Percentiles rank a stretch among this genome's conserved stretches.
Conservation (phyloP, 495 filamentous ascomycete species). For the Tetracladium marchalianum region DNA sequence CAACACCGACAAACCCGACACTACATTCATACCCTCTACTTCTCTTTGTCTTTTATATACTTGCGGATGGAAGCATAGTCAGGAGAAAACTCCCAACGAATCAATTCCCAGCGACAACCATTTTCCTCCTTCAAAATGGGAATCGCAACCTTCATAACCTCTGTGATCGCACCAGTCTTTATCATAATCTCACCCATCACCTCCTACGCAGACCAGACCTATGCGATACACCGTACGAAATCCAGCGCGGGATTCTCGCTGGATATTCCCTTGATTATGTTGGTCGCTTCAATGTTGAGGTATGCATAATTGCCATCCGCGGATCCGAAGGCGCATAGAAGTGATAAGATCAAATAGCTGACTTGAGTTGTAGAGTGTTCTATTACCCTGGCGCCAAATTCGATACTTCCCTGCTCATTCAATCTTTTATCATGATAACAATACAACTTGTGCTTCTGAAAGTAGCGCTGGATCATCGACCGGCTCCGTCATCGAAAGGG, state of each 20-base stretch:
- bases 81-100: neutral
- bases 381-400: constrained; percentile 90
- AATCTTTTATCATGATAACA: constrained; percentile 77
- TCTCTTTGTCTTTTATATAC: neutral
- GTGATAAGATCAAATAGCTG: constrained; percentile 3
- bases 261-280: constrained; percentile 96
- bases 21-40: neutral
- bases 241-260: constrained; percentile 78
- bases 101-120: no score
- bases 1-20: neutral
- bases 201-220: constrained; percentile 86
- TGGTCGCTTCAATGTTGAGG: constrained; percentile 86
- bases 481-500: constrained; percentile 46
- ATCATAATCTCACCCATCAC: constrained; percentile 76
- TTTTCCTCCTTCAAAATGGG: constrained; percentile 14
- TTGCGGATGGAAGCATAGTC: neutral
- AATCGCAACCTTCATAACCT: constrained; percentile 24
- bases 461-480: constrained; percentile 81
- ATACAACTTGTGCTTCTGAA: constrained; percentile 80
- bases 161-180: constrained; percentile 44
- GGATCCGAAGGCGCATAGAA: neutral
- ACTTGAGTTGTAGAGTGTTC: constrained; percentile 52
- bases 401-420: constrained; percentile 67
- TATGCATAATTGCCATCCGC: constrained; percentile 25
- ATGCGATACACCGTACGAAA: constrained; percentile 70